Evolutionary conservation across 2,329 filamentous ascomycete species (phyloP), one percentile per base, ranked within the genome.

Genomic region (Penicillium psychrosexuale): DNA sequence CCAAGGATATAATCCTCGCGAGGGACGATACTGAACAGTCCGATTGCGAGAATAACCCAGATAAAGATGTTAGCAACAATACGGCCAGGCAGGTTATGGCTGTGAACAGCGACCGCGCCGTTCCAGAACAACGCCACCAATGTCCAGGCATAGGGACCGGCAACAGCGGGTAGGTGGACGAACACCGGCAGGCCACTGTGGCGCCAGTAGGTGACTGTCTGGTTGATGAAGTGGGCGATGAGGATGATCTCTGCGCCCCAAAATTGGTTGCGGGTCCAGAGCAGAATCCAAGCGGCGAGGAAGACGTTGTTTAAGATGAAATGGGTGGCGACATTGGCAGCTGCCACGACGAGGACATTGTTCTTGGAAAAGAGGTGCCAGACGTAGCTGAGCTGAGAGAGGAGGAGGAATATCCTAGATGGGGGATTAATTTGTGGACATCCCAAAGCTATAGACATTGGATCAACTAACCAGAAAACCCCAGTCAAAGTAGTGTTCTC

Each of bases 41-140:
- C 91, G 66, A 91, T 89, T 1, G 82, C 84, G 38, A 93, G 77
- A 60, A 93, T 86, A 27, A 86, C 84, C 91, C 91, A 96, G 67
- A 96, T 89, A 64, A 91, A 91, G 62, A 96, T 79, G 69, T 96
- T 96, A 48, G 89, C 91, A 24, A 94, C 83, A 62, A 96, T 86
- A 45, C 90, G 80, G n/a, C 89, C 87, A 2, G 87, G 80, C 5
- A 91, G 72, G 55, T 78, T 82, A 54, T 86, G 77, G 8, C 85
- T 81, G 68, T 90, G 80, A n/a, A 93, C 83, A 69, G 89, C 89
- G 45, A 92, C 86, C 19, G 91, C 90, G 8, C 91, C 91, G 64
- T 91, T 90, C 90, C 90, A 96, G 79, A 92, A 93, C 50, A 96
- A 80, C 30, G 89, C 88, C 13, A 93, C 85, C 68, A 94, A 89